phyloP scores from a whole-genome alignment of 768 basidiomycete genomes.

The Dioszegia hungarica region DNA sequence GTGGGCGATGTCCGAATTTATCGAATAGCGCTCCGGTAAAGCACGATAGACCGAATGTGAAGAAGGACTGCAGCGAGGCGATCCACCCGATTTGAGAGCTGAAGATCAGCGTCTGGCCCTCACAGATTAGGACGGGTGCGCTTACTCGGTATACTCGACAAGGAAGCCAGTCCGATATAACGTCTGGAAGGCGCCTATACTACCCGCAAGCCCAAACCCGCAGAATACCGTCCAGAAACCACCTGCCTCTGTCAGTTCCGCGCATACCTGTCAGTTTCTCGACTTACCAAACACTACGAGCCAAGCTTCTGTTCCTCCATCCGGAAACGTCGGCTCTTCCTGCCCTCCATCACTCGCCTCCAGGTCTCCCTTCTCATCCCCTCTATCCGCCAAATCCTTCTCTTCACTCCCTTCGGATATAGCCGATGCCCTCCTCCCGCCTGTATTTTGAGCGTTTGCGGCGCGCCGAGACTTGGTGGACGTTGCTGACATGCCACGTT shows the following conservation, averaged over 20 bases:
- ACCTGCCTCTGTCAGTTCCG: background rate
- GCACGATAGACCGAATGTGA: slow-evolving; percentile 14
- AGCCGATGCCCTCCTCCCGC: slow-evolving; percentile 5
- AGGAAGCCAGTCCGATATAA: slow-evolving; percentile 12
- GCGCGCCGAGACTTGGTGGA: background rate
- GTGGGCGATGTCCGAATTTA: slow-evolving; percentile 17
- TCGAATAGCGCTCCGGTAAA: slow-evolving; percentile 25
- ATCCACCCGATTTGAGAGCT: slow-evolving; percentile 18
- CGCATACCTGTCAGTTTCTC: too few species aligned
- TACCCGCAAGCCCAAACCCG: slow-evolving; percentile 15
- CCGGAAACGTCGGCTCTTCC: slow-evolving; percentile 2
- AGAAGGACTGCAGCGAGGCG: slow-evolving; percentile 15
- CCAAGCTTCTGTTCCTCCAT: slow-evolving; percentile 10
- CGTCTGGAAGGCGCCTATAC: slow-evolving; percentile 21
- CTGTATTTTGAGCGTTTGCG: background rate
- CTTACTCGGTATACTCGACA: slow-evolving; percentile 15
- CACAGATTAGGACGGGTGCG: too few species aligned
- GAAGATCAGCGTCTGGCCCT: background rate
- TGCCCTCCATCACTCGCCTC: background rate
- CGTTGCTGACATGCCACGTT: background rate
- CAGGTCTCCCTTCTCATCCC: background rate
- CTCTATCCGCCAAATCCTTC: background rate
- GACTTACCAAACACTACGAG: slow-evolving; percentile 10
- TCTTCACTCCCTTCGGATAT: background rate
- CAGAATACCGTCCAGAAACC: slow-evolving; percentile 9